A percentile compares a stretch with the other conserved stretches of the same genome.
Evolutionary conservation across 768 basidiomycete genomes (phyloP).

Genomic region (Suillus occidentalis): DNA sequence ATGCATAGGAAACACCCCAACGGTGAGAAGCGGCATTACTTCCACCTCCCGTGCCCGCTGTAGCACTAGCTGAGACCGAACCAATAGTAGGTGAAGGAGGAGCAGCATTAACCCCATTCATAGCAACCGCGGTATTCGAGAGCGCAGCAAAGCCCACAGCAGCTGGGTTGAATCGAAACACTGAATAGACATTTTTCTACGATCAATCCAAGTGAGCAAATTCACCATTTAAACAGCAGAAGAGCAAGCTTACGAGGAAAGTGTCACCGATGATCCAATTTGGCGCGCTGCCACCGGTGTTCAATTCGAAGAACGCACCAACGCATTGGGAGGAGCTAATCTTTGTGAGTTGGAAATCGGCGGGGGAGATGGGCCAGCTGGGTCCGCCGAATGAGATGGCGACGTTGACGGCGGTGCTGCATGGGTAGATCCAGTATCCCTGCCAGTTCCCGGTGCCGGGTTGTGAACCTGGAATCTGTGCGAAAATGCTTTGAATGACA

Average conservation of each 20-base stretch:
- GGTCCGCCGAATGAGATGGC: constrained; percentile 71
- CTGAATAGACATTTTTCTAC: constrained; percentile 93
- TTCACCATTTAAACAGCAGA: not conserved
- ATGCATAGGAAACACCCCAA: not conserved
- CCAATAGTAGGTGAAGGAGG: constrained; percentile 63
- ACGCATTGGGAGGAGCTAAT: constrained; percentile 61
- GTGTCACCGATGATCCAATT: constrained; percentile 90
- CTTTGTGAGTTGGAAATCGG: constrained; percentile 75
- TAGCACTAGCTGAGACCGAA: constrained; percentile 46
- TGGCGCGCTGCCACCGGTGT: constrained; percentile 50
- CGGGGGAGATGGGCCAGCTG: constrained; percentile 75
- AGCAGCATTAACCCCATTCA: constrained; percentile 42
- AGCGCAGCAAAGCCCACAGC: constrained; percentile 85
- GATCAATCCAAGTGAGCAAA: not conserved
- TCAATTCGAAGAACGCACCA: constrained; percentile 81
- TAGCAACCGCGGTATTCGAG: constrained; percentile 48
- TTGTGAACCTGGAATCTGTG: constrained; percentile 68
- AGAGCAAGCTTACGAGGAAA: constrained; percentile 52
- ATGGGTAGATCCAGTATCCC: constrained; percentile 89
- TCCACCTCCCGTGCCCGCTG: constrained; percentile 31
- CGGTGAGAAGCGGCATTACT: constrained; percentile 7
- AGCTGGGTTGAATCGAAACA: constrained; percentile 77
- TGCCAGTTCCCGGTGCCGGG: constrained; percentile 63
- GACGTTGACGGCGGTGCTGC: constrained; percentile 63
- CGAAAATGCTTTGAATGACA: constrained; percentile 63